phyloP scores from a whole-genome alignment of 2,329 filamentous ascomycete genomes.

The Clarireedia paspali region DNA sequence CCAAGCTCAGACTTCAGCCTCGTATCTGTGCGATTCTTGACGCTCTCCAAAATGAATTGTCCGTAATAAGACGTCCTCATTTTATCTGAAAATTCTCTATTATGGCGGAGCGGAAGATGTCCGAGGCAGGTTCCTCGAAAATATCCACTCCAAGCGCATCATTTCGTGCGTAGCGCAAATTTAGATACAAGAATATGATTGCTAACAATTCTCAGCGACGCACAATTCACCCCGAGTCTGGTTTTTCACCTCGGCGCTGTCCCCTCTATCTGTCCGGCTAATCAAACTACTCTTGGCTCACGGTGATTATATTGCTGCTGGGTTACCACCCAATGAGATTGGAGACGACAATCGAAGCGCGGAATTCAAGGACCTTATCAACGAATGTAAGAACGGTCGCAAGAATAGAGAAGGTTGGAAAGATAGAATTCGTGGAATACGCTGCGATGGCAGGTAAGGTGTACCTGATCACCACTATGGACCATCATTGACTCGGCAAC shows the following conservation, averaged over 20 bases:
- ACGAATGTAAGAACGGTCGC: constrained; percentile 54
- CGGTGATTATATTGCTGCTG: constrained; percentile 84
- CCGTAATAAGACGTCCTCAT: not conserved
- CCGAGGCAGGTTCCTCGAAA: constrained; percentile 35
- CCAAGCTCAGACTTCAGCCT: too few relatives aligned
- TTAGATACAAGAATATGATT: not conserved
- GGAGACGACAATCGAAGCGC: constrained; percentile 67
- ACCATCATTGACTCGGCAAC: not conserved
- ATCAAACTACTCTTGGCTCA: constrained; percentile 78
- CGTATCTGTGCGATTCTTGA: too few relatives aligned
- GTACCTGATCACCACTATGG: not conserved
- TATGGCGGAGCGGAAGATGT: constrained; percentile 40
- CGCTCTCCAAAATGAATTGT: too few relatives aligned
- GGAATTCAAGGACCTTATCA: constrained; percentile 74
- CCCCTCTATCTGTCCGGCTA: constrained; percentile 75
- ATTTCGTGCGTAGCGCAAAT: constrained; percentile 20
- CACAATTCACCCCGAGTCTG: constrained; percentile 78
- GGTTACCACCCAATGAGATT: constrained; percentile 70
- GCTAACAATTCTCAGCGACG: constrained; percentile 34
- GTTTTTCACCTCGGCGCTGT: constrained; percentile 83
- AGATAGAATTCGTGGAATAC: constrained; percentile 62
- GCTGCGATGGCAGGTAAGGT: constrained; percentile 47
- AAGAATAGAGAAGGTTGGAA: constrained; percentile 72
- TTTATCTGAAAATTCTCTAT: not conserved
- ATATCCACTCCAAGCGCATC: constrained; percentile 20